Evolutionary conservation across 192 early-diverging fungal genomes (phyloP).

Genomic region (Coemansia sp.): DNA sequence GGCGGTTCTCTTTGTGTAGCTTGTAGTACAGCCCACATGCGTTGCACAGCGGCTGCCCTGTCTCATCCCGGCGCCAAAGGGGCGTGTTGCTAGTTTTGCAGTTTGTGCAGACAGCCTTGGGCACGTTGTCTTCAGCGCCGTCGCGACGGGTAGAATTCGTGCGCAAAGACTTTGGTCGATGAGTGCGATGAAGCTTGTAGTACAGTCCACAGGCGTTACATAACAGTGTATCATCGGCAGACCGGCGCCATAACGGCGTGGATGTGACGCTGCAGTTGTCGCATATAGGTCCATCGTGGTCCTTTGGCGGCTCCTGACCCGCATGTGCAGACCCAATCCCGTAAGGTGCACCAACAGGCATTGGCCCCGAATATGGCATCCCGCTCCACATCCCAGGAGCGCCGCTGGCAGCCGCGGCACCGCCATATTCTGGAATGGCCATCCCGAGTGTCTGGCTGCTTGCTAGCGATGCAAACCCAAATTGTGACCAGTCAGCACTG

Average conservation of each 20-base stretch:
- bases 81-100: slow-evolving; percentile 87
- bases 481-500: slow-evolving; percentile 49
- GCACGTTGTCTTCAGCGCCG: slow-evolving; percentile 34
- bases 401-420: slow-evolving; percentile 3
- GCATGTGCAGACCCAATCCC: slow-evolving; percentile 20
- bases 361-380: slow-evolving; percentile 31
- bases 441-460: slow-evolving; percentile 34
- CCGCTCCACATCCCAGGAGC: slow-evolving; percentile 40
- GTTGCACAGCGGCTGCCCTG: slow-evolving; percentile 93
- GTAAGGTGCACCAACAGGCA: slow-evolving; percentile 36
- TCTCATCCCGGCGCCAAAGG: slow-evolving; percentile 89
- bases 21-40: slow-evolving; percentile 97
- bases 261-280: slow-evolving; percentile 78
- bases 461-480: slow-evolving; percentile 40
- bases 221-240: slow-evolving; percentile 79
- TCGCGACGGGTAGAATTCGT: slow-evolving; percentile 67
- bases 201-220: slow-evolving; percentile 98
- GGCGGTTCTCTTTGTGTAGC: slow-evolving; percentile 88
- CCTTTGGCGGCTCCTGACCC: slow-evolving; percentile 21
- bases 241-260: slow-evolving; percentile 91
- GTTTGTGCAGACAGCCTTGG: slow-evolving; percentile 66
- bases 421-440: slow-evolving; percentile 41
- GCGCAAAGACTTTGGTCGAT: slow-evolving; percentile 82
- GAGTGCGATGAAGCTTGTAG: slow-evolving; percentile 87
- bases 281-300: slow-evolving; percentile 57